A percentile compares a stretch with the other conserved stretches of the same genome.
phyloP scores from a whole-genome alignment of 495 filamentous ascomycete species.

The Aspergillus panamensis region DNA sequence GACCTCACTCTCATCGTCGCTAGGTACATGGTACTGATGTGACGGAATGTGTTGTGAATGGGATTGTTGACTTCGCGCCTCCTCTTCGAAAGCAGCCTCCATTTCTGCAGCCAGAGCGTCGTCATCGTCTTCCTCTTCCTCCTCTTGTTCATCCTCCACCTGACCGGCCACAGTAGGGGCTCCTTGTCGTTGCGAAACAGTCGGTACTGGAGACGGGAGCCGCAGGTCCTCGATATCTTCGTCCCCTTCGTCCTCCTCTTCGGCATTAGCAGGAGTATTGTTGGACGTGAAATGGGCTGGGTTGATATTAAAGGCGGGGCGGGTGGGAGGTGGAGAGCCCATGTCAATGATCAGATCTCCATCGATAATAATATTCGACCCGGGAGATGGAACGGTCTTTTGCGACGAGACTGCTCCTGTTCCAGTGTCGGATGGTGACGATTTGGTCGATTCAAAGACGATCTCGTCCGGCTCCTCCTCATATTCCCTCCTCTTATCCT shows the following conservation, averaged over 20 bases:
- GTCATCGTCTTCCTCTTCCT: slow-evolving; percentile 34
- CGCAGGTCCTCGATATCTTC: slow-evolving; percentile 41
- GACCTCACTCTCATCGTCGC: slow-evolving; percentile 50
- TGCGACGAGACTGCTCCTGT: slow-evolving; percentile 32
- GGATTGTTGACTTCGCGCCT: slow-evolving; percentile 35
- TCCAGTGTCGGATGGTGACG: slow-evolving; percentile 34
- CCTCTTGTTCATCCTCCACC: slow-evolving; percentile 21
- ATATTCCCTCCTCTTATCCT: not conserved
- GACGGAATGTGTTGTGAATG: slow-evolving; percentile 24
- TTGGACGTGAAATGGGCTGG: slow-evolving; percentile 43
- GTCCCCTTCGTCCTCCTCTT: slow-evolving; percentile 35
- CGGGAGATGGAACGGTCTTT: slow-evolving; percentile 35
- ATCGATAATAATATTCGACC: slow-evolving; percentile 47
- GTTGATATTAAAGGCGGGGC: slow-evolving; percentile 37
- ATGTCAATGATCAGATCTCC: slow-evolving; percentile 51
- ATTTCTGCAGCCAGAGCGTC: slow-evolving; percentile 45
- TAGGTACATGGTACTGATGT: slow-evolving; percentile 35
- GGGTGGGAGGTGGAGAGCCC: slow-evolving; percentile 44
- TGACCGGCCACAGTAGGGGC: slow-evolving; percentile 6
- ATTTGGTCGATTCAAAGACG: slow-evolving; percentile 26
- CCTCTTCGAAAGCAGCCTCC: slow-evolving; percentile 48
- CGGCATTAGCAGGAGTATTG: slow-evolving; percentile 34
- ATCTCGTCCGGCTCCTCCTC: slow-evolving; percentile 16
- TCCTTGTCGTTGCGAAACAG: not conserved
- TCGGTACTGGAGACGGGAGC: slow-evolving; percentile 35